A percentile compares a stretch with the other conserved stretches of the same genome.
Evolutionary conservation across 2,329 filamentous ascomycete genomes (phyloP).

Genomic region (Boeremia exigua): DNA sequence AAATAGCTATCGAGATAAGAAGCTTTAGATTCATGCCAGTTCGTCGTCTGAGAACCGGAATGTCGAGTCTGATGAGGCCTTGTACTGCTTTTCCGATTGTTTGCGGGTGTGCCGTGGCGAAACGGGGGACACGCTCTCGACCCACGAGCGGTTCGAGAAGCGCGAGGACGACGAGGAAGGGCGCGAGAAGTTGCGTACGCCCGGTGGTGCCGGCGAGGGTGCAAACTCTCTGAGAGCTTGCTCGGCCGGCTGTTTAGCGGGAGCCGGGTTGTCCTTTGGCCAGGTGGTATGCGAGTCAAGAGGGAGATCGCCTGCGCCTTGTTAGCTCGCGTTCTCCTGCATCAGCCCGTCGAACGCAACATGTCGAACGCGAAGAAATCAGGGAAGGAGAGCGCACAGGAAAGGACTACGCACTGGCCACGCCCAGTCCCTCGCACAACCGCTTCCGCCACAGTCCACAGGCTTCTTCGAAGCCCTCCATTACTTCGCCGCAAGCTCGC

Average conservation of each 20-base stretch:
- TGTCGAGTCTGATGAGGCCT: constrained; percentile 1
- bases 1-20: neutral
- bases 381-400: constrained; percentile 9
- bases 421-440: constrained; percentile 59
- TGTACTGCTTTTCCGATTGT: constrained; percentile 5
- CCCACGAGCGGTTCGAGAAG: constrained; percentile 13
- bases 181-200: constrained; percentile 12
- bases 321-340: constrained; percentile 1
- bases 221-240: constrained; percentile 2
- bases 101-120: constrained; percentile 8
- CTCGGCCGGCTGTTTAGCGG: neutral
- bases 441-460: constrained; percentile 84
- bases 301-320: constrained; percentile 3
- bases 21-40: neutral
- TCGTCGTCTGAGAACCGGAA: constrained; percentile 16
- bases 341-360: neutral
- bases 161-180: constrained; percentile 15
- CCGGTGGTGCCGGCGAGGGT: constrained; percentile 1
- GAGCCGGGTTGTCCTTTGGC: neutral
- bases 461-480: constrained; percentile 89
- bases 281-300: neutral
- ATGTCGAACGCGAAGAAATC: neutral
- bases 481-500: constrained; percentile 82
- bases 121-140: constrained; percentile 12
- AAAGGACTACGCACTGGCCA: constrained; percentile 42